Evolutionary conservation across 768 basidiomycete genomes (phyloP).

Genomic region (Leccinum boreale): DNA sequence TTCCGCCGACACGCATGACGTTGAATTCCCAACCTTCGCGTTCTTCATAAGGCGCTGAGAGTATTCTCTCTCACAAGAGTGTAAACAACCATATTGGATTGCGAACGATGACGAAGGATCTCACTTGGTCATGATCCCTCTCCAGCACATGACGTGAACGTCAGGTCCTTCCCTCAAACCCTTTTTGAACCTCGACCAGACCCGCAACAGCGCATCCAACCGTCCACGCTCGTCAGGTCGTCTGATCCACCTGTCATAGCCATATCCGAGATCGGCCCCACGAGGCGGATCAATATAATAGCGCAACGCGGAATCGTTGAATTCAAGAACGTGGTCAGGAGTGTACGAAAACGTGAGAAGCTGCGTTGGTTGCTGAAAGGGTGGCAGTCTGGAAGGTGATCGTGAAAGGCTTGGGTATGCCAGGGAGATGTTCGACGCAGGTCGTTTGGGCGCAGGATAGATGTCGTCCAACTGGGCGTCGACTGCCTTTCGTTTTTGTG

Average conservation of each 20-base stretch:
- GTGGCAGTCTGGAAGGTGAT: slow-evolving; percentile 24
- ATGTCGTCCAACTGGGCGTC: slow-evolving; percentile 13
- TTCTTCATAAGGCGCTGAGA: slow-evolving; percentile 81
- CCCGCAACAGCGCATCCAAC: slow-evolving; percentile 64
- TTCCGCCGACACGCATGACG: slow-evolving; percentile 70
- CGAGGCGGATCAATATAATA: slow-evolving; percentile 69
- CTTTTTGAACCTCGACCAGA: slow-evolving; percentile 44
- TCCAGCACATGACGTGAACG: slow-evolving; percentile 66
- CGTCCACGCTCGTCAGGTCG: slow-evolving; percentile 64
- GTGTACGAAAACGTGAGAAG: slow-evolving; percentile 74
- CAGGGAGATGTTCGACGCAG: not conserved
- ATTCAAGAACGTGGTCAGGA: slow-evolving; percentile 52
- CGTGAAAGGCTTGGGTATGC: slow-evolving; percentile 25
- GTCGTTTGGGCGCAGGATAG: slow-evolving; percentile 3
- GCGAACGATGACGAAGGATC: slow-evolving; percentile 15
- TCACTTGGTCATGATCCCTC: slow-evolving; percentile 84
- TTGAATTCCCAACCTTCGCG: slow-evolving; percentile 80
- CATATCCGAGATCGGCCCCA: slow-evolving; percentile 62
- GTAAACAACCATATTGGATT: slow-evolving; percentile 4
- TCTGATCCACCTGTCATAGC: slow-evolving; percentile 71
- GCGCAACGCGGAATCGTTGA: slow-evolving; percentile 65
- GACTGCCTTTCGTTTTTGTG: slow-evolving; percentile 26
- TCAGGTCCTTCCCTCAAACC: slow-evolving; percentile 38
- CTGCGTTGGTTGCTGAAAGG: slow-evolving; percentile 70
- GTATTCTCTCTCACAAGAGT: slow-evolving; percentile 55